A percentile compares a stretch with the other conserved stretches of the same genome.
These are phyloP conservation scores for Serendipita sp. DNA, from an alignment of 768 basidiomycete genomes.

Conservation along the genomic window DNA sequence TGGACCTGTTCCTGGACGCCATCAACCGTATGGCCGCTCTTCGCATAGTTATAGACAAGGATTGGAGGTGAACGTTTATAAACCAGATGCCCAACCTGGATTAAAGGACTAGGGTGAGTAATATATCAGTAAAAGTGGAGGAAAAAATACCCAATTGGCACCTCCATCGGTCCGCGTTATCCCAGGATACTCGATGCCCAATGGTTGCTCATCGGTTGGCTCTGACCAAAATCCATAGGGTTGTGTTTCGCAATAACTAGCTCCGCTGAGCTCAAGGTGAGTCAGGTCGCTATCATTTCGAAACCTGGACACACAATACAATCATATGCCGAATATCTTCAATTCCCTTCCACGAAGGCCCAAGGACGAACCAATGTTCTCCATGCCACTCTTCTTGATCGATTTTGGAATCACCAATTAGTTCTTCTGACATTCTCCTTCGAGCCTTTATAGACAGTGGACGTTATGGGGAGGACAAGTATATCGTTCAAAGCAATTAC, in stretches of 20 bases:
- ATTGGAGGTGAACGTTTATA: conserved; percentile 23
- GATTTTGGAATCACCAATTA: no score
- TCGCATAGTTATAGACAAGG: conserved; percentile 42
- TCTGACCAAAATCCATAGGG: conserved; percentile 19
- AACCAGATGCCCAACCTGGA: conserved; percentile 15
- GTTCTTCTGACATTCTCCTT: no score
- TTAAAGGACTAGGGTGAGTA: neutral
- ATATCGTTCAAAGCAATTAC: no score
- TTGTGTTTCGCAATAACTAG: conserved; percentile 34
- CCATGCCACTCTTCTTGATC: neutral
- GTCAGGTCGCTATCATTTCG: neutral
- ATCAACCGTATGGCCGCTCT: conserved; percentile 32
- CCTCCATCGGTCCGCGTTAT: conserved; percentile 29
- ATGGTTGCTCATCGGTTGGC: conserved; percentile 27
- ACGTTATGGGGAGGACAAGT: no score
- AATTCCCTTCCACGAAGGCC: conserved; percentile 29
- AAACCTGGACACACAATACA: conserved; percentile 27
- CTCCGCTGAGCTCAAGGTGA: conserved; percentile 28
- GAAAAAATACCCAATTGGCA: conserved; percentile 40
- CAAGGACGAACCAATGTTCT: conserved; percentile 8
- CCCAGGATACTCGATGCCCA: conserved; percentile 37
- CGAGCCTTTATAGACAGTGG: no score
- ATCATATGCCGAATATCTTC: conserved; percentile 26
- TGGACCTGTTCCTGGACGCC: conserved; percentile 28
- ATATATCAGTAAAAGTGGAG: neutral